phyloP scores from a whole-genome alignment of 2,329 filamentous ascomycete genomes.

The Pseudofabraea citricarpa region DNA sequence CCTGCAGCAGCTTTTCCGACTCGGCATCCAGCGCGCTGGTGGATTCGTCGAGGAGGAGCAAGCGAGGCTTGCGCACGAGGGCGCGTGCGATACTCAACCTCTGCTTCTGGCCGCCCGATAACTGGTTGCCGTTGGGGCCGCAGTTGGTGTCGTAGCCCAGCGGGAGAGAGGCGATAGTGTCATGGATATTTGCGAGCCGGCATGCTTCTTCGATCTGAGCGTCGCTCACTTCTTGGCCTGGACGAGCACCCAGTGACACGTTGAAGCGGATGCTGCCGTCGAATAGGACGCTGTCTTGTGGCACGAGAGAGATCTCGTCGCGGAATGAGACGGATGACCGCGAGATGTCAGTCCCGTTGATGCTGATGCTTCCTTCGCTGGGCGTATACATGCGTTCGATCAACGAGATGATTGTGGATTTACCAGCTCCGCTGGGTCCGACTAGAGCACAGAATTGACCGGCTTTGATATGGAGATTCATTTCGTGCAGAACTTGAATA shows the following conservation, averaged over 20 bases:
- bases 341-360: conserved; percentile 35
- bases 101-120: conserved; percentile 78
- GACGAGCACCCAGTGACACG: conserved; percentile 48
- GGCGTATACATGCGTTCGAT: conserved; percentile 46
- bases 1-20: conserved; percentile 61
- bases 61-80: conserved; percentile 63
- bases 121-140: conserved; percentile 64
- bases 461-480: conserved; percentile 51
- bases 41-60: conserved; percentile 77
- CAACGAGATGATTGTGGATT: conserved; percentile 59
- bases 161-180: conserved; percentile 58
- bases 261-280: conserved; percentile 53
- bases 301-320: conserved; percentile 49
- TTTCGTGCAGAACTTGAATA: conserved; percentile 47
- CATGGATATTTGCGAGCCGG: conserved; percentile 61
- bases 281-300: conserved; percentile 54
- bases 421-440: conserved; percentile 61
- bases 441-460: conserved; percentile 61
- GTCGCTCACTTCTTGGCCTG: conserved; percentile 44
- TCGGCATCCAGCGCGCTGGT: conserved; percentile 73
- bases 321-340: conserved; percentile 41
- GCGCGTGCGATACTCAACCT: conserved; percentile 74
- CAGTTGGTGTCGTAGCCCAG: conserved; percentile 62
- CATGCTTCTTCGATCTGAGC: conserved; percentile 64
- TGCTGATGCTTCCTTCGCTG: conserved; percentile 12